These are phyloP conservation scores for Cladophialophora yegresii DNA, from an alignment of 2,329 filamentous ascomycete genomes.

Conservation along the genomic window DNA sequence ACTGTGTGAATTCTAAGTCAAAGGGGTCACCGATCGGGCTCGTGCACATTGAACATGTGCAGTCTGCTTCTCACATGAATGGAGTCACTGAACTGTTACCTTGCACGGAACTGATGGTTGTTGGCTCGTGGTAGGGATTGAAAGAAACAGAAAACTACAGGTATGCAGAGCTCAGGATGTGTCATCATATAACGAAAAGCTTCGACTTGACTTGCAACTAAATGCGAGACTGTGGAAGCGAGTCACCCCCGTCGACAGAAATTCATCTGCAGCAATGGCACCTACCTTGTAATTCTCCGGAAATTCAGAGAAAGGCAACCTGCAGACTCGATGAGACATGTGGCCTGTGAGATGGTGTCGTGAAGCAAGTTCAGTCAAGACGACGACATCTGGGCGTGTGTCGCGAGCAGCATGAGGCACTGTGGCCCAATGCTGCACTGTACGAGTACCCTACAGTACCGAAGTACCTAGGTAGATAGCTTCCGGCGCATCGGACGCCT, in stretches of 20 bases:
- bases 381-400: neutral
- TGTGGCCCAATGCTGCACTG: no score
- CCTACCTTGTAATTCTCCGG: neutral
- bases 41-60: neutral
- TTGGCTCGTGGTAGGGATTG: neutral
- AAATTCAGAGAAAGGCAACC: no score
- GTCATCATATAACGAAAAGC: constrained; percentile 2
- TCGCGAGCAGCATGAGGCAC: no score
- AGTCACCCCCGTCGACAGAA: neutral
- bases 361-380: neutral
- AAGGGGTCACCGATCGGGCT: neutral
- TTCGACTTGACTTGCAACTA: constrained; percentile 8
- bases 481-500: no score
- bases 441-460: no score
- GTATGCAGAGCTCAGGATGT: neutral
- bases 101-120: neutral
- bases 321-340: neutral
- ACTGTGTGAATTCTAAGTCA: neutral
- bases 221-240: neutral
- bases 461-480: neutral
- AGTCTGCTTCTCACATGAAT: neutral
- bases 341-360: neutral
- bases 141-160: neutral
- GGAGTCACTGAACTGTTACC: neutral
- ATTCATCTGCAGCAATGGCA: neutral